Evolutionary conservation across 345 rosid genomes (phyloP), one percentile per base, ranked within the genome.

Genomic region (Eucalyptus melliodora): DNA sequence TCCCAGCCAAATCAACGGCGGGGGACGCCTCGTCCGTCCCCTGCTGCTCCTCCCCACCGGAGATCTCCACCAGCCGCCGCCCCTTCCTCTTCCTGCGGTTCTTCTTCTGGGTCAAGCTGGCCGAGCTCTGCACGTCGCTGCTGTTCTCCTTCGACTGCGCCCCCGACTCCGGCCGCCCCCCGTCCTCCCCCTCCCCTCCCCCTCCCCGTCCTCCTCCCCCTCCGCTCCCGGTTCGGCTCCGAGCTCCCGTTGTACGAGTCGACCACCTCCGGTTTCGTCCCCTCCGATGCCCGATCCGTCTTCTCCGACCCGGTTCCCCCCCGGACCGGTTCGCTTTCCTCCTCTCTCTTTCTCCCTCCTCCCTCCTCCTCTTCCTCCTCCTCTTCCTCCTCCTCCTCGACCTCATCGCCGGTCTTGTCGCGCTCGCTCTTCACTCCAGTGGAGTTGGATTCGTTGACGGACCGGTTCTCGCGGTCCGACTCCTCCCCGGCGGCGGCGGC

Each of bases 361-460:
- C 87, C 88, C 90, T 60, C 90, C 55, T 56, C 51, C 90, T 50
- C 90, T 2, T 83, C 24, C 42, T 40, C 42, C 50, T 89, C 31
- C 85, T n/a, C 87, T 1, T 42, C 88, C 89, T 60, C 90, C 55
- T 56, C 85, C n/a, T 81, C 83, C 50, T 89, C 87, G 50, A 60
- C 65, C 86, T 88, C 92, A 44, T 50, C 93, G 42, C 72, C 93
- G 72, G 80, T 87, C 90, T 92, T 91, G 34, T 59, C 89, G 23
- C 86, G 89, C 87, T 90, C 89, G 91, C 89, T 90, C 60, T 91
- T 93, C 89, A 93, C 91, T 44, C 90, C 95, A 5, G 97, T 95
- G n/a, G 97, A 96, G 91, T 95, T 96, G 65, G 98, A 96, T 92
- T 94, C 98, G 92, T 95, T 96, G 42, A 94, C 95, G 51, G 97